Evolutionary conservation across 2,329 filamentous ascomycete genomes (phyloP).

Genomic region (Fusarium sp.): DNA sequence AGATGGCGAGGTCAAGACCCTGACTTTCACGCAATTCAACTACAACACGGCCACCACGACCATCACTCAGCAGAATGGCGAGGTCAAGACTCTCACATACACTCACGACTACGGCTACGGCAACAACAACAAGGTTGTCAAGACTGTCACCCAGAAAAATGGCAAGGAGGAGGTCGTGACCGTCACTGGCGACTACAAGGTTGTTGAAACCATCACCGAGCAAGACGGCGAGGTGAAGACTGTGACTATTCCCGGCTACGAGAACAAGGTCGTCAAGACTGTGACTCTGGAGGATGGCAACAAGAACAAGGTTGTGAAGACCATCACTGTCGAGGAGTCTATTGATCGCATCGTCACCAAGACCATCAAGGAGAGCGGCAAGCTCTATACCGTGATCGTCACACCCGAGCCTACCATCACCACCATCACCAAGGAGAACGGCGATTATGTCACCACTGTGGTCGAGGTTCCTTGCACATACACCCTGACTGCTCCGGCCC

Average conservation of each 20-base stretch:
- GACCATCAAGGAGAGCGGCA: constrained; percentile 38
- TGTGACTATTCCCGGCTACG: constrained; percentile 12
- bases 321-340: constrained; percentile 29
- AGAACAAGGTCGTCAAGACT: constrained; percentile 18
- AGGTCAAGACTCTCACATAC: constrained; percentile 25
- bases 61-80: constrained; percentile 27
- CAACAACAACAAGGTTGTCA: constrained; percentile 7
- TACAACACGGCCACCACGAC: constrained; percentile 20
- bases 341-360: constrained; percentile 34
- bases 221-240: constrained; percentile 26
- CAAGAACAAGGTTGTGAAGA: constrained; percentile 28
- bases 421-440: constrained; percentile 37
- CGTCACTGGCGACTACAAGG: constrained; percentile 2
- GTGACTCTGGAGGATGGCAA: constrained; percentile 25
- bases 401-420: constrained; percentile 29
- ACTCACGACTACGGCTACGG: not conserved
- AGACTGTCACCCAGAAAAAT: constrained; percentile 19
- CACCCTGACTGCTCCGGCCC: constrained; percentile 41
- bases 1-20: constrained; percentile 32
- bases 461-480: constrained; percentile 28
- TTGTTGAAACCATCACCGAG: constrained; percentile 27
- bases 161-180: not conserved
- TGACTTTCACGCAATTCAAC: constrained; percentile 25
- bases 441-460: constrained; percentile 29
- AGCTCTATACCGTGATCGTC: constrained; percentile 37